Percentiles rank a stretch among this genome's conserved stretches.
Conservation (phyloP, 2,329 filamentous ascomycete species). For the Furcasterigmium furcatum region DNA sequence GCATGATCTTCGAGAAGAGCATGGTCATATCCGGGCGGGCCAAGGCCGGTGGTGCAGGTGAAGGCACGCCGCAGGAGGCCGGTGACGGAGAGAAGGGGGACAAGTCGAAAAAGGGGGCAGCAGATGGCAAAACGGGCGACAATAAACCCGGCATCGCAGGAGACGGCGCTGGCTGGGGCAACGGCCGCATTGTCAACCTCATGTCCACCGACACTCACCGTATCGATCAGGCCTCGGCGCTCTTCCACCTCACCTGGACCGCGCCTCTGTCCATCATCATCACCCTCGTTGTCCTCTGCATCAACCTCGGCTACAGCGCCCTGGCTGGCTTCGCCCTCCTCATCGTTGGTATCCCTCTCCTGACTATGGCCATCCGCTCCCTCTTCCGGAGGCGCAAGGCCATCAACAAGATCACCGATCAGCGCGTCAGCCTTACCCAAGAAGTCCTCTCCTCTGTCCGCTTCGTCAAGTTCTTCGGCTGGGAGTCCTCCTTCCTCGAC, state of each 20-base stretch:
- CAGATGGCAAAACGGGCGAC: slow-evolving; percentile 24
- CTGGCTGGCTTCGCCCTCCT: slow-evolving; percentile 84
- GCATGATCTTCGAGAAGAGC: slow-evolving; percentile 86
- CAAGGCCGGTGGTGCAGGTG: slow-evolving; percentile 70
- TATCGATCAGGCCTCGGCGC: slow-evolving; percentile 79
- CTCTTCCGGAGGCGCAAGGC: slow-evolving; percentile 70
- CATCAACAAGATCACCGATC: slow-evolving; percentile 94
- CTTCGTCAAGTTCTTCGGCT: slow-evolving; percentile 96
- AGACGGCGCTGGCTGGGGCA: slow-evolving; percentile 83
- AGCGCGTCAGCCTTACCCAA: slow-evolving; percentile 85
- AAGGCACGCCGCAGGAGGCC: slow-evolving; percentile 33
- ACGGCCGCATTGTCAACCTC: slow-evolving; percentile 85
- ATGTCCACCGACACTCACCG: slow-evolving; percentile 97
- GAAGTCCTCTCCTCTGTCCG: slow-evolving; percentile 88
- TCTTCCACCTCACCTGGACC: slow-evolving; percentile 92
- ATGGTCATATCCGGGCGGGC: slow-evolving; percentile 87
- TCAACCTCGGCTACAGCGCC: slow-evolving; percentile 89
- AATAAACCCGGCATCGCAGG: slow-evolving; percentile 50
- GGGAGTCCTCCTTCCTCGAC: slow-evolving; percentile 83
- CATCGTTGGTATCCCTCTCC: slow-evolving; percentile 70
- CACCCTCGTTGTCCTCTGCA: slow-evolving; percentile 73
- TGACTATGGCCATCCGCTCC: slow-evolving; percentile 73
- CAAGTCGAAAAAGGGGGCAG: slow-evolving; percentile 29
- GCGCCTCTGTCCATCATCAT: slow-evolving; percentile 75
- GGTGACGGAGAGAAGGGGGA: slow-evolving; percentile 29